Evolutionary conservation across 1,284 basidiomycete species (phyloP), one percentile per base, ranked within the genome.

Genomic region (Puccinia brachypodii): DNA sequence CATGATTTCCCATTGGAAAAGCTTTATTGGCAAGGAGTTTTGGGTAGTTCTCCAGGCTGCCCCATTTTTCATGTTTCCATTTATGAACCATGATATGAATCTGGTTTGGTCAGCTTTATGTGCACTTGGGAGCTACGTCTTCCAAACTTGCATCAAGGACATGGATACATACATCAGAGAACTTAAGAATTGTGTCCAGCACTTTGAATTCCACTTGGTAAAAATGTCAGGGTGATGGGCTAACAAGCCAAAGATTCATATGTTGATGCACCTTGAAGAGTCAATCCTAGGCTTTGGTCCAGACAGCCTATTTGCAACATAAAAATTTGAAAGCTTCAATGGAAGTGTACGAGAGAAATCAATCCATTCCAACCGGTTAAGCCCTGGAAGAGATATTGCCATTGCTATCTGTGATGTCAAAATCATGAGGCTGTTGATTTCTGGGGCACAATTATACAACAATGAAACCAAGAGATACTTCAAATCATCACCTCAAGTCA

Each of bases 271-370:
- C 47, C 47, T 50, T 50, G 47, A 50, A 50, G 47, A 50, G 22
- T 50, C 47, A 50, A 50, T 50, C 47, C 11, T 11, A 50, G 22
- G 47, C 9, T 74, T 53, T 53, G 71, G 40, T 8, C 71, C 71
- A 28, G 28, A 38, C 13, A 14, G 8, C 6, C 71, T 53, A 9
- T 74, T 74, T 50, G 22, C 71, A 9, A 74, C 47, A 6, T 40
- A 74, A 11, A 73, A 44, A 22, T 73, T 73, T 47, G 40, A 73
- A 73, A 73, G 71, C 42, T 73, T 47, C 44, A 47, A 73, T 7
- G 44, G 40, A 44, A 47, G 13, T 14, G 8, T 60, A 14, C 25
- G 58, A 13, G 8, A 60, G 8, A 28, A 8, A 16, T 60, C 58
- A 60, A 60, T 60, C 8, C 58, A 60, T 60, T 60, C 58, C 11